A percentile compares a stretch with the other conserved stretches of the same genome.
Evolutionary conservation across 345 rosid species (phyloP).

Genomic region (Microcos paniculata): DNA sequence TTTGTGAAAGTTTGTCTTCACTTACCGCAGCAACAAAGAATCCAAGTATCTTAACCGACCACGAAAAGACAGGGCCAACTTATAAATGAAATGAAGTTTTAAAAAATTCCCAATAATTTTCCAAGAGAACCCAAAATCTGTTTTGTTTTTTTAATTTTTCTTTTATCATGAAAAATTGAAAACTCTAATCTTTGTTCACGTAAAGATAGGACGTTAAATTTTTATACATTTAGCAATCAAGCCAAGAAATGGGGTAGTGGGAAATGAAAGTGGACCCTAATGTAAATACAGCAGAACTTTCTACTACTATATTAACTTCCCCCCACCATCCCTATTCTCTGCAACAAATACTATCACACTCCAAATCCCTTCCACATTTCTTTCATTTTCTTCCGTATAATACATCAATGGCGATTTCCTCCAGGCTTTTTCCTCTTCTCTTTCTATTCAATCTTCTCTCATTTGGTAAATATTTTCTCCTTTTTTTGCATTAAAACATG

Average conservation of each 20-base stretch:
- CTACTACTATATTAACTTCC: constrained; percentile 10
- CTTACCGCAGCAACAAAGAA: no score
- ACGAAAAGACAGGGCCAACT: constrained; percentile 13
- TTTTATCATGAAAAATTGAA: not conserved
- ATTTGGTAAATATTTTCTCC: constrained; percentile 14
- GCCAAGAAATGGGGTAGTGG: not conserved
- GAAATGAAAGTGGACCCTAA: not conserved
- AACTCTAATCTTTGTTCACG: constrained; percentile 21
- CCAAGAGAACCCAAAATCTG: not conserved
- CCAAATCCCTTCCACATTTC: not conserved
- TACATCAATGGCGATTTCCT: constrained; percentile 19
- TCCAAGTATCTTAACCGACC: not conserved
- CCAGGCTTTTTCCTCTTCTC: constrained; percentile 16
- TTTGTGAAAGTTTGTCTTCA: not conserved
- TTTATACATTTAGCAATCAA: not conserved
- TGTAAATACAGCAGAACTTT: not conserved
- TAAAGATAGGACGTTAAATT: constrained; percentile 21
- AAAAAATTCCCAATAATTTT: no score
- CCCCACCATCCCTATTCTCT: constrained; percentile 15
- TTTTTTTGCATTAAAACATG: not conserved
- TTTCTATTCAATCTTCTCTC: constrained; percentile 27
- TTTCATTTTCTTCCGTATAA: not conserved
- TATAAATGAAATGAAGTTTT: not conserved
- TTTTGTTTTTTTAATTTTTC: not conserved
- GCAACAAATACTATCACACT: not conserved